Conservation (phyloP, 2,329 filamentous ascomycete species). For the Drechslera avenae region DNA sequence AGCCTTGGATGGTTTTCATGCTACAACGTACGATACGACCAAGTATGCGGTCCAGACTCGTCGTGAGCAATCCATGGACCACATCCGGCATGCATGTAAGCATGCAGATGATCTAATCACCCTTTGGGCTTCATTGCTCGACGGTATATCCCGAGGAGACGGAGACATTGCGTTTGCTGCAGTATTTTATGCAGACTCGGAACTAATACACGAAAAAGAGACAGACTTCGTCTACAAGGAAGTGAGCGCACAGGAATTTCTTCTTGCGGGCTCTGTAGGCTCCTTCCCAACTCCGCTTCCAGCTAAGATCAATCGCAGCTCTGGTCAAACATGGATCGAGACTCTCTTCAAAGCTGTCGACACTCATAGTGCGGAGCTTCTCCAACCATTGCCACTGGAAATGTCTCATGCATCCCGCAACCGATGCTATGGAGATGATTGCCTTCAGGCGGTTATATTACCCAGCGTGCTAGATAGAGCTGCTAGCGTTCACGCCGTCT, state of each 20-base stretch:
- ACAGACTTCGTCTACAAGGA: not conserved
- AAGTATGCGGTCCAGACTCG: not conserved
- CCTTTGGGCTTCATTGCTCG: not conserved
- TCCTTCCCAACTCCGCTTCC: not conserved
- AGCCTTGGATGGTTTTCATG: slow-evolving; percentile 1
- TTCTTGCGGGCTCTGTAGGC: not conserved
- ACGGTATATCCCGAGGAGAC: not conserved
- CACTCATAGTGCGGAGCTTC: not conserved
- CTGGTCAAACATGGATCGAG: not conserved
- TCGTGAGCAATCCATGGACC: slow-evolving; percentile 1
- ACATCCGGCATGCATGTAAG: not conserved
- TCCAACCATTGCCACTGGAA: not conserved
- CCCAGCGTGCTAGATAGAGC: not conserved
- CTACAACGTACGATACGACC: not conserved
- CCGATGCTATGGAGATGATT: slow-evolving; percentile 7
- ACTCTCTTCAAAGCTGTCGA: not conserved
- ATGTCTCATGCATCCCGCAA: slow-evolving; percentile 2
- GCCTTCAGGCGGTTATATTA: slow-evolving; percentile 1
- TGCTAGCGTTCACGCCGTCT: not conserved
- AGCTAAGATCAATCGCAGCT: not conserved
- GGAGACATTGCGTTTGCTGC: slow-evolving; percentile 4
- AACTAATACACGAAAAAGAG: not conserved
- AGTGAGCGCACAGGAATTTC: not conserved
- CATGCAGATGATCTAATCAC: not conserved
- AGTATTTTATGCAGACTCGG: not conserved